Evolutionary conservation across 331 rosid genomes (phyloP), one percentile per base, ranked within the genome.

Genomic region (Phaseolus coccineus): DNA sequence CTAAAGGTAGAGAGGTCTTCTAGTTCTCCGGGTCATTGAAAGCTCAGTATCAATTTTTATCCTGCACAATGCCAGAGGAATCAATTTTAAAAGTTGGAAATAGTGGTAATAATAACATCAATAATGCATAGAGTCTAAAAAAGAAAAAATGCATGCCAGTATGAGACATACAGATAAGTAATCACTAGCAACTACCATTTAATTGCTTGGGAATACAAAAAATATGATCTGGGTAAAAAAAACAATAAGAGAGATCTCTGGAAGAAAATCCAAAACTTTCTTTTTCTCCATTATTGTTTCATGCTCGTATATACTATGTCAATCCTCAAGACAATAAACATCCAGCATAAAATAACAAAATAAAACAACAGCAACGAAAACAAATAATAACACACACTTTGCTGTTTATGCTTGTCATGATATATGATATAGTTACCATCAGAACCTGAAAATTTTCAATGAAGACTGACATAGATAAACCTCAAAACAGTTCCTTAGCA

Each of bases 221-320:
- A 73, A 47, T 79, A 83, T 73, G 66, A 77, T 81, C 42, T 6
- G 6, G 6, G 42, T 77, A 83, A 25, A 83, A 77, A 84, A 77
- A 84, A 81, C 87, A 81, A 77, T 15, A 6, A 65, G 79, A 73
- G 24, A 31, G 77, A 77, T 50, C 11, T 58, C 37, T 44, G 3
- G n/a, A 77, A 56, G 68, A 73, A 82, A 78, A 78, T 82, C 79
- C 89, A 76, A 77, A 77, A 68, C 66, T 69, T 69, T 85, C 80
- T 42, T 64, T 40, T 83, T 71, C 73, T 80, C 83, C 48, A 33
- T 56, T 73, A 76, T 40, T 57, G 39, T 66, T 12, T 58, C 30
- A 4, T 61, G 35, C 1, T 63, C 13, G 16, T 6, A 16, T 11
- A 47, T 10, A 61, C 28, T 30, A 31, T 50, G 35, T 50, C 47